Evolutionary conservation across 2,329 filamentous ascomycete genomes (phyloP).

Genomic region (Cladosporium sp.): DNA sequence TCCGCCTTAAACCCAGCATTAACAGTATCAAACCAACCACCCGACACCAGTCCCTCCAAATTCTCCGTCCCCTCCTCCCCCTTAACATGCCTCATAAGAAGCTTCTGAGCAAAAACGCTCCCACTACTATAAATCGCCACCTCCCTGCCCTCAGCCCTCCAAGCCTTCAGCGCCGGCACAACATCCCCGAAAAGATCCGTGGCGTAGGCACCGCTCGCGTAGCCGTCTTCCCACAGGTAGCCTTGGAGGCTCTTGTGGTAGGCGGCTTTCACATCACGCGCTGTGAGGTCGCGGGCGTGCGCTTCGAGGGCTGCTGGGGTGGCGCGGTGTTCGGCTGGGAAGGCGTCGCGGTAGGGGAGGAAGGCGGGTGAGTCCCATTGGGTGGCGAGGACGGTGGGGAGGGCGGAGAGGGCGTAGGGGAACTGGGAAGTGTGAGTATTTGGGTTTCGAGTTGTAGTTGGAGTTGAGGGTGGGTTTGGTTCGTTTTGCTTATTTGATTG

Average conservation of each 20-base stretch:
- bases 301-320: conserved; percentile 57
- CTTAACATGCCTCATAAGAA: conserved; percentile 63
- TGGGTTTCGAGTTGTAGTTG: neutral
- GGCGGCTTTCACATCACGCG: conserved; percentile 66
- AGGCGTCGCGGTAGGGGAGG: conserved; percentile 63
- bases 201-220: conserved; percentile 62
- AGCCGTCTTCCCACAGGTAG: conserved; percentile 71
- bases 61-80: conserved; percentile 48
- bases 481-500: neutral
- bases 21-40: conserved; percentile 69
- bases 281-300: conserved; percentile 67
- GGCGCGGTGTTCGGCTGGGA: conserved; percentile 59
- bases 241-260: conserved; percentile 78
- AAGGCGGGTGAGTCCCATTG: conserved; percentile 65
- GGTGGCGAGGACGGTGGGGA: conserved; percentile 58
- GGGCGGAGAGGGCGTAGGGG: conserved; percentile 66
- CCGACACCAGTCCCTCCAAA: conserved; percentile 54
- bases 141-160: conserved; percentile 52
- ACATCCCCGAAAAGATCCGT: conserved; percentile 74
- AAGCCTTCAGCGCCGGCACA: conserved; percentile 44
- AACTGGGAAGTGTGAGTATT: conserved; percentile 54
- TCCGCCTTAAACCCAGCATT: conserved; percentile 74
- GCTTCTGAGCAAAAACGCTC: conserved; percentile 73
- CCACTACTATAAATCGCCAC: conserved; percentile 79
- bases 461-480: neutral